Evolutionary conservation across 2,329 filamentous ascomycete genomes (phyloP).

Genomic region (Trichoderma sp.): DNA sequence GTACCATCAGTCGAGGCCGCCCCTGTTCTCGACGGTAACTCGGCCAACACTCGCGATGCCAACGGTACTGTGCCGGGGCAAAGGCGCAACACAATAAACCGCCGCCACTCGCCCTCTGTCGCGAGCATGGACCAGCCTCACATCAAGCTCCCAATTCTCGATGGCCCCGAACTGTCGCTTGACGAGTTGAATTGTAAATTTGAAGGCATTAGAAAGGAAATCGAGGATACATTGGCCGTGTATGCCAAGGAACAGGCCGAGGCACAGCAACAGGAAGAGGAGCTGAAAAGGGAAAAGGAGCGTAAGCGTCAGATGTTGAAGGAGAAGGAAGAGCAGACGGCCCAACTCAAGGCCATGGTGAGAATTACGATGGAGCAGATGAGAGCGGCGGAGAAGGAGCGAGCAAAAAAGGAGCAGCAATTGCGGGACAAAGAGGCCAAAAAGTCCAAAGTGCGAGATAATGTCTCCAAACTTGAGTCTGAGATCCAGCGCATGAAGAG

Average conservation of each 20-base stretch:
- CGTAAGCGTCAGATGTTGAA: conserved; percentile 73
- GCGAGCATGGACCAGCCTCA: conserved; percentile 52
- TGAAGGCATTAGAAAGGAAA: conserved; percentile 76
- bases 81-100: conserved; percentile 58
- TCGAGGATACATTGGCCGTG: conserved; percentile 71
- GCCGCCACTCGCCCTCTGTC: conserved; percentile 72
- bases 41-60: conserved; percentile 61
- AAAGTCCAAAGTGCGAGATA: conserved; percentile 66
- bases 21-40: conserved; percentile 58
- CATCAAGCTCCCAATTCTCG: conserved; percentile 43
- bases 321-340: conserved; percentile 87
- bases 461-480: conserved; percentile 64
- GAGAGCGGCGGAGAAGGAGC: conserved; percentile 74
- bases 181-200: conserved; percentile 79
- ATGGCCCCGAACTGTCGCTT: conserved; percentile 63
- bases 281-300: conserved; percentile 74
- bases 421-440: conserved; percentile 68
- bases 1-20: conserved; percentile 60
- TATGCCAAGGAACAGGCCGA: conserved; percentile 71
- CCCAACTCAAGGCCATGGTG: conserved; percentile 77
- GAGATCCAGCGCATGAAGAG: conserved; percentile 59
- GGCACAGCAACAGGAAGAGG: conserved; percentile 60
- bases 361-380: conserved; percentile 78
- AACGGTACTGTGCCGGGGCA: conserved; percentile 45
- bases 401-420: conserved; percentile 71